A percentile compares a stretch with the other conserved stretches of the same genome.
These are phyloP conservation scores for Hanseniaspora occidentalis DNA, from an alignment of 805 yeast species.

Conservation along the genomic window DNA sequence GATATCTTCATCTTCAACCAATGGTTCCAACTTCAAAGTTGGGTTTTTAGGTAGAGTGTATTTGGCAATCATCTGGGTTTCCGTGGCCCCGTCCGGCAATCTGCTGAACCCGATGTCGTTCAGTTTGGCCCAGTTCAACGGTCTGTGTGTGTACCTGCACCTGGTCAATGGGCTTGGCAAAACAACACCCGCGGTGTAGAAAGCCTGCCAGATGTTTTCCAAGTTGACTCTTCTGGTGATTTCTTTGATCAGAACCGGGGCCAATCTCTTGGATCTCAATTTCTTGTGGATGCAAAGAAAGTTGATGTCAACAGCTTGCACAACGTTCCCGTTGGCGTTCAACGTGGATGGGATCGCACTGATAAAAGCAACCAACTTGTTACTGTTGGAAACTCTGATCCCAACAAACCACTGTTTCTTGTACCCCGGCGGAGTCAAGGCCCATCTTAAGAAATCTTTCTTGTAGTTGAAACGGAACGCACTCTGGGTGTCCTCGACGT, in stretches of 20 bases:
- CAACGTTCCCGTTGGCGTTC: slow-evolving; percentile 39
- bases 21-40: slow-evolving; percentile 33
- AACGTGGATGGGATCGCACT: slow-evolving; percentile 76
- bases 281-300: slow-evolving; percentile 91
- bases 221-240: slow-evolving; percentile 86
- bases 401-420: slow-evolving; percentile 83
- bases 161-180: slow-evolving; percentile 87
- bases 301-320: slow-evolving; percentile 77
- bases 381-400: slow-evolving; percentile 67
- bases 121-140: slow-evolving; percentile 82
- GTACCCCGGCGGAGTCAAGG: slow-evolving; percentile 91
- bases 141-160: slow-evolving; percentile 86
- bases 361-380: slow-evolving; percentile 81
- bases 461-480: slow-evolving; percentile 85
- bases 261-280: slow-evolving; percentile 81
- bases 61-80: slow-evolving; percentile 58
- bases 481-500: slow-evolving; percentile 90
- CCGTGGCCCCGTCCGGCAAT: slow-evolving; percentile 58
- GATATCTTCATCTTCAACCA: slow-evolving; percentile 43
- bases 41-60: slow-evolving; percentile 47
- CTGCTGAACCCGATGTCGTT: slow-evolving; percentile 83
- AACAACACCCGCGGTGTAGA: slow-evolving; percentile 85
- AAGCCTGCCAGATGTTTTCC: slow-evolving; percentile 84
- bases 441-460: slow-evolving; percentile 79
- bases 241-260: slow-evolving; percentile 89